A percentile compares a stretch with the other conserved stretches of the same genome.
phyloP scores from a whole-genome alignment of 768 basidiomycete genomes.

The Hydnomerulius pinastri region DNA sequence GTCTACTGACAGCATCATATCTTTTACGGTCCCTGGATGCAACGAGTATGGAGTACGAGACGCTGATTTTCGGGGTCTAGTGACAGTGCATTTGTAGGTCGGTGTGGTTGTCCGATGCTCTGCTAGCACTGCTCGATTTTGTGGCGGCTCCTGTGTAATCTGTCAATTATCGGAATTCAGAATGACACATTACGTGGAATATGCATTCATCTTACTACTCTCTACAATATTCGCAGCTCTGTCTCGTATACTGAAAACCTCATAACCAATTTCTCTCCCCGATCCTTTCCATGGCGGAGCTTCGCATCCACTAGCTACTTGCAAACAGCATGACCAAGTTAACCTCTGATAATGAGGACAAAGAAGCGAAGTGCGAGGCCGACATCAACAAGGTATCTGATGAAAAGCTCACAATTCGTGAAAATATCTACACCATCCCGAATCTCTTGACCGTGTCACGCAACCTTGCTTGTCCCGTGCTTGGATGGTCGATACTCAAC shows the following conservation, averaged over 20 bases:
- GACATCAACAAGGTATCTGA: slow-evolving; percentile 1
- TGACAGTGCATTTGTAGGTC: too few species aligned
- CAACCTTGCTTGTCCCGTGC: slow-evolving; percentile 83
- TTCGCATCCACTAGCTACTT: slow-evolving; percentile 13
- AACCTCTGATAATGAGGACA: slow-evolving; percentile 1
- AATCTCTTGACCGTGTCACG: slow-evolving; percentile 88
- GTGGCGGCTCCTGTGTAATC: too few species aligned
- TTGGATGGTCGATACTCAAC: slow-evolving; percentile 89
- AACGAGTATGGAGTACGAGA: too few species aligned
- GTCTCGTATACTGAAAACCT: not conserved
- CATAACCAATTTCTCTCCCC: not conserved
- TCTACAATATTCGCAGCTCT: not conserved
- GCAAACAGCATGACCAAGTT: slow-evolving; percentile 15
- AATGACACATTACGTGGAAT: too few species aligned
- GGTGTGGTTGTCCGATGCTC: too few species aligned
- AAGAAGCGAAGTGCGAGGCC: slow-evolving; percentile 6
- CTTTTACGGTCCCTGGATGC: too few species aligned
- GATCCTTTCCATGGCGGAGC: slow-evolving; percentile 3
- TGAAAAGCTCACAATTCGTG: slow-evolving; percentile 47
- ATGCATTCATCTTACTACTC: too few species aligned
- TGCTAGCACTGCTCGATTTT: too few species aligned
- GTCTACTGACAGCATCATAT: too few species aligned
- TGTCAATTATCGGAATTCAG: too few species aligned
- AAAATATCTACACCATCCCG: slow-evolving; percentile 94
- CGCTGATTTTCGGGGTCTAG: too few species aligned